Evolutionary conservation across 768 basidiomycete genomes (phyloP).

Genomic region (Tricholoma terreum): DNA sequence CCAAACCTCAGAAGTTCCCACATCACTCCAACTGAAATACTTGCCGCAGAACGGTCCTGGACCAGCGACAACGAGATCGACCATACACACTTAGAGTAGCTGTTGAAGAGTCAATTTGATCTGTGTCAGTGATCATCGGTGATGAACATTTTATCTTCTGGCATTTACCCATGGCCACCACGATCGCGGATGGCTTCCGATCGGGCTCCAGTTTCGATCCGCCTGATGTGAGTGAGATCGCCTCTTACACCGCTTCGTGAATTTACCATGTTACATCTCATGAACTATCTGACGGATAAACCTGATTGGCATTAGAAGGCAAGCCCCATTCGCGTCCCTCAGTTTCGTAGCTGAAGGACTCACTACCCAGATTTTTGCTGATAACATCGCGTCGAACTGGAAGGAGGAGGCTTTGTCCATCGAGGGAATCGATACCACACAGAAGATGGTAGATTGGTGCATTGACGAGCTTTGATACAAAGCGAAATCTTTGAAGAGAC

Average conservation of each 20-base stretch:
- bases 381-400: not conserved
- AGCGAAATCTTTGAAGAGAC: slow-evolving; percentile 11
- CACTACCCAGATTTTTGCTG: not conserved
- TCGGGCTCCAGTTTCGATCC: too few species aligned
- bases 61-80: too few species aligned
- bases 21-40: too few species aligned
- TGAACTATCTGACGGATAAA: slow-evolving; percentile 18
- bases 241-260: slow-evolving; percentile 16
- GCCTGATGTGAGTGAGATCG: slow-evolving; percentile 3
- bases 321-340: not conserved
- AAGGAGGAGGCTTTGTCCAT: not conserved
- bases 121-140: too few species aligned
- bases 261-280: slow-evolving; percentile 16
- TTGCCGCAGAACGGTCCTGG: too few species aligned
- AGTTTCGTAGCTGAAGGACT: not conserved
- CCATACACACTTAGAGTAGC: too few species aligned
- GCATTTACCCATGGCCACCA: too few species aligned
- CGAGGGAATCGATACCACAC: slow-evolving; percentile 1
- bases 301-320: slow-evolving; percentile 15
- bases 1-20: too few species aligned
- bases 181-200: too few species aligned
- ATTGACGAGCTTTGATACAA: slow-evolving; percentile 19
- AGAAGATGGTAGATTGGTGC: slow-evolving; percentile 16
- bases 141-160: too few species aligned
- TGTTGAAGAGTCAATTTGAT: too few species aligned